Evolutionary conservation across 2,329 filamentous ascomycete genomes (phyloP), one percentile per base, ranked within the genome.

Genomic region (Epichloe scottii): DNA sequence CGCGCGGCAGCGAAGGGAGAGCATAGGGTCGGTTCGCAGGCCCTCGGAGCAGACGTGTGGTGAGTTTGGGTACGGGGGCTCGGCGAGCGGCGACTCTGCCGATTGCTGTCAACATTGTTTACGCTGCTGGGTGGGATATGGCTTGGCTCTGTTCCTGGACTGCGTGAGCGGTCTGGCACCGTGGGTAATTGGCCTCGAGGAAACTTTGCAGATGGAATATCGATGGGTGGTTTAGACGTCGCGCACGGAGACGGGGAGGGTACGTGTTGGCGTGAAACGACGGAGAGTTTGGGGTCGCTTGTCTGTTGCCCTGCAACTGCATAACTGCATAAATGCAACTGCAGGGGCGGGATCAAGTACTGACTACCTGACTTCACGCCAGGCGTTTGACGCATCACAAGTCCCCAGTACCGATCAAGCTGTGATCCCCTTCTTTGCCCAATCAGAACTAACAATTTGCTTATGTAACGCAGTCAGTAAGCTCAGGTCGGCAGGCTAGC

Each of bases 41-140:
- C 15, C 23, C 34, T 15, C 14, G 47, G 46, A 26, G n/a, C 5
- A 51, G 23, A 8, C 19, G 49, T 19, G 58, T 54, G 49, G 48
- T 53, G 53, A 58, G 57, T 55, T 19, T 50, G 14, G 57, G 48
- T 50, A 57, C 53, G 46, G 62, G 56, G 49, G 62, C 57, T 56
- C 68, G 69, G 60, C 63, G 64, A 53, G 64, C 61, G 50, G 67
- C 66, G 49, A 62, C 65, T 55, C 70, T 66, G 55, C 66, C 66
- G 55, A 73, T 60, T 33, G 66, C 63, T 48, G 66, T 68, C 54
- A 75, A 60, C 72, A 75, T 76, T 52, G 53, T 58, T 43, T 43
- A 14, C 5, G 3, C 34, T 38, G 14, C 4, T 38, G 35, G 14
- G 35, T 38, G 35, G 12, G 4, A 38, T 38, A 15, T 35, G 30